Evolutionary conservation across 1,139 yeast genomes (phyloP).

Genomic region (Yamadazyma diospyri): DNA sequence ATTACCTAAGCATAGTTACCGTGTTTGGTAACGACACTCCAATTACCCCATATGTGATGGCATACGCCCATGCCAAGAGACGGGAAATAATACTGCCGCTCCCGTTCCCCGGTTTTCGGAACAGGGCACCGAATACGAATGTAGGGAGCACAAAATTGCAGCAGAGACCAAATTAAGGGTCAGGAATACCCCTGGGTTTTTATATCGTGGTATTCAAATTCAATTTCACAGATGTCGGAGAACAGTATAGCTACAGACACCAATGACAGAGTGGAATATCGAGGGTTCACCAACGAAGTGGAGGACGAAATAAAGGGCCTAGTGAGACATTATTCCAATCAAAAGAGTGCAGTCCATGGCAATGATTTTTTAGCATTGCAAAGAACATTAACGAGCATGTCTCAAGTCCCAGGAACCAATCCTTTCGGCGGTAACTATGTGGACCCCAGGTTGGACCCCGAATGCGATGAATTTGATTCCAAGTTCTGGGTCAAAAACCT

Average conservation of each 20-base stretch:
- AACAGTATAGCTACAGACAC: neutral
- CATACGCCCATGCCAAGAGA: too few relatives aligned
- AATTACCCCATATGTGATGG: too few relatives aligned
- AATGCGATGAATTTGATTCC: constrained; percentile 52
- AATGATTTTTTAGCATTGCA: constrained; percentile 23
- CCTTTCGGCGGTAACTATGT: constrained; percentile 24
- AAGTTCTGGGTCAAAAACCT: constrained; percentile 71
- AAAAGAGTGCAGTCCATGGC: constrained; percentile 13
- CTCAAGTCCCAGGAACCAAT: constrained; percentile 48
- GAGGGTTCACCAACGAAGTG: constrained; percentile 5
- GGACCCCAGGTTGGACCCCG: constrained; percentile 23
- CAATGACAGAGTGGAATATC: neutral
- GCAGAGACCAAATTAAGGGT: neutral
- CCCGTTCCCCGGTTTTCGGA: too few relatives aligned
- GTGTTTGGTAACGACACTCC: too few relatives aligned
- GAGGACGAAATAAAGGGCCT: constrained; percentile 10
- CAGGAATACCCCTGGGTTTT: too few relatives aligned
- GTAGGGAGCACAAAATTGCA: neutral
- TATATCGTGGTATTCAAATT: too few relatives aligned
- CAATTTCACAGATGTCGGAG: too few relatives aligned
- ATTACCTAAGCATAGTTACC: too few relatives aligned
- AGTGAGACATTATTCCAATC: constrained; percentile 10
- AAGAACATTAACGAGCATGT: constrained; percentile 44
- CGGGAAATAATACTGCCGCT: too few relatives aligned
- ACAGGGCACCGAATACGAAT: too few relatives aligned